Conservation (phyloP, 345 rosid genomes). For the Hypericum perforatum region DNA sequence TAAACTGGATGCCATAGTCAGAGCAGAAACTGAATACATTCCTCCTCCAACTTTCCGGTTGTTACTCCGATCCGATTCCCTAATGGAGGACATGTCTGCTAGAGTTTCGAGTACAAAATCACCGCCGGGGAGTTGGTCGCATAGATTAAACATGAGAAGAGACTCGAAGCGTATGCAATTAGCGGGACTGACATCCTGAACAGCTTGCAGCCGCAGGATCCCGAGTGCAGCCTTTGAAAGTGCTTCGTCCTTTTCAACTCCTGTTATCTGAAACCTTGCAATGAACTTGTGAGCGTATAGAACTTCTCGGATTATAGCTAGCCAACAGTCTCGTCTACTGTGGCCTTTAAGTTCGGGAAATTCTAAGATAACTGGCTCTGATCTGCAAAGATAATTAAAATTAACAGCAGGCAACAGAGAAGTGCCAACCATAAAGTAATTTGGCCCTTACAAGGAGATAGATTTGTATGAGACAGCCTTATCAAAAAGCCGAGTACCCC, state of each 20-base stretch:
- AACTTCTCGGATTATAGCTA: constrained; percentile 67
- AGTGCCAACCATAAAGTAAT: not conserved
- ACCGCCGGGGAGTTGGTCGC: constrained; percentile 96
- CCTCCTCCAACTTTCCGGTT: constrained; percentile 34
- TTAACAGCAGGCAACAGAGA: constrained; percentile 6
- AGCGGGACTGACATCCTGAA: constrained; percentile 51
- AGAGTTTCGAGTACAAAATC: constrained; percentile 83
- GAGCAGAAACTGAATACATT: constrained; percentile 66
- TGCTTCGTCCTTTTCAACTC: constrained; percentile 57
- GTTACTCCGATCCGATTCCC: constrained; percentile 39
- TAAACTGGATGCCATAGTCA: constrained; percentile 63
- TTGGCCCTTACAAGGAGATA: constrained; percentile 63
- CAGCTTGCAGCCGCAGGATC: constrained; percentile 68
- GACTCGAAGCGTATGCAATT: constrained; percentile 29
- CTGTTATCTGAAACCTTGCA: constrained; percentile 52
- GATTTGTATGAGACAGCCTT: constrained; percentile 86
- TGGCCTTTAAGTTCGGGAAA: constrained; percentile 97
- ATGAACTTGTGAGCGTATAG: constrained; percentile 63
- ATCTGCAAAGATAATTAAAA: constrained; percentile 42
- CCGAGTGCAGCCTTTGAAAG: constrained; percentile 87
- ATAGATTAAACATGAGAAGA: constrained; percentile 81
- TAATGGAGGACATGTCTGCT: constrained; percentile 52
- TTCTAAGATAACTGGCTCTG: constrained; percentile 82
- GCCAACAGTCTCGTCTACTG: constrained; percentile 89
- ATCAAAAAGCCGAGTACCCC: constrained; percentile 97